phyloP scores from a whole-genome alignment of 441 rosid genomes.

The Melianthus villosus region DNA sequence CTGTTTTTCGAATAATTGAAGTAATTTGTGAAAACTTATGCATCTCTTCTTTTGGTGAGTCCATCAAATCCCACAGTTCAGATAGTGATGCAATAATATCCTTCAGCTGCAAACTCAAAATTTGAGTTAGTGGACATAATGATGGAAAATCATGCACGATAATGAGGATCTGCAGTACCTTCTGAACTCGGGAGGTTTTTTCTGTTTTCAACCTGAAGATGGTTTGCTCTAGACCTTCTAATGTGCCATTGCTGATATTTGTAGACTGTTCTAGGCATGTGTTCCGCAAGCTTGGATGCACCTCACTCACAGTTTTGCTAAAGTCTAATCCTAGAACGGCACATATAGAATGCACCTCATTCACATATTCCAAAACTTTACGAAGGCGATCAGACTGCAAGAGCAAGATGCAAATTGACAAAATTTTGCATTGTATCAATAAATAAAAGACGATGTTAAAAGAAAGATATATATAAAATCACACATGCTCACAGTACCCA shows the following conservation, averaged over 20 bases:
- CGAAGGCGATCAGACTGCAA: constrained; percentile 84
- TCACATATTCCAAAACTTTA: constrained; percentile 58
- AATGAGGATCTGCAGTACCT: constrained; percentile 26
- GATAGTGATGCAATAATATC: constrained; percentile 37
- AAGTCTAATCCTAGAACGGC: constrained; percentile 82
- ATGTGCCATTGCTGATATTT: constrained; percentile 61
- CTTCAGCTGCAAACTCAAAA: constrained; percentile 44
- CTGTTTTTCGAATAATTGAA: constrained; percentile 40
- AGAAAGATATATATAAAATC: no score
- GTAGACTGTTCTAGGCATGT: constrained; percentile 57
- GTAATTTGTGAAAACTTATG: constrained; percentile 33
- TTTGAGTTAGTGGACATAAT: constrained; percentile 6
- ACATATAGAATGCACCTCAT: constrained; percentile 75
- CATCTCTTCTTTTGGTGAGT: constrained; percentile 58
- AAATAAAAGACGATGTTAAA: no score
- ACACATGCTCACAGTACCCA: background rate
- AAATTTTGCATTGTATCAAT: no score
- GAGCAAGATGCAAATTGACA: constrained; percentile 2
- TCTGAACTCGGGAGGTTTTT: constrained; percentile 50
- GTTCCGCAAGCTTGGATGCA: constrained; percentile 81
- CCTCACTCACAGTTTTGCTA: constrained; percentile 59
- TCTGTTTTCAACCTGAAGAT: constrained; percentile 56
- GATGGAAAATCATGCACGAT: background rate
- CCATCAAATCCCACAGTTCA: constrained; percentile 94
- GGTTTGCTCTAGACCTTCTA: constrained; percentile 63